Conservation (phyloP, 1,284 basidiomycete genomes). For the Ustilago shanxiensis region DNA sequence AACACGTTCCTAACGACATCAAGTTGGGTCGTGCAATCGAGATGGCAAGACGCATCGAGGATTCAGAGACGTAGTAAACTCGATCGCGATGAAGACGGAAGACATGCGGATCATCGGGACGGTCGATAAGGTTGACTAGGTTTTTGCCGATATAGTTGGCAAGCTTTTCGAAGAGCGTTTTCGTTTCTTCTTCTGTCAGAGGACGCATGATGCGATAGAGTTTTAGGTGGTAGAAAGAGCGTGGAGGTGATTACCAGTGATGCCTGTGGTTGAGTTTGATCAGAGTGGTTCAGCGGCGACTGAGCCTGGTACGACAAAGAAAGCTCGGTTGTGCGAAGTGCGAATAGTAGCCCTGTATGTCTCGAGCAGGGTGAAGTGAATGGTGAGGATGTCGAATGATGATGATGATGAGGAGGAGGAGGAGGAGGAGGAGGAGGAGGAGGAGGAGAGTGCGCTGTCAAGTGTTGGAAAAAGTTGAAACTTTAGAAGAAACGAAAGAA, state of each 20-base stretch:
- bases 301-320: too few species aligned
- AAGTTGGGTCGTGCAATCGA: constrained; percentile 93
- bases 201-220: constrained; percentile 60
- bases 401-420: constrained; percentile 71
- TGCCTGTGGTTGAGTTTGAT: too few species aligned
- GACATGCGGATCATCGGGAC: constrained; percentile 65
- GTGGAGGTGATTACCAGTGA: too few species aligned
- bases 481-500: constrained; percentile 13
- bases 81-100: constrained; percentile 70
- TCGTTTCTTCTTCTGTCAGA: constrained; percentile 70
- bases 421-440: constrained; percentile 71
- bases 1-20: constrained; percentile 92
- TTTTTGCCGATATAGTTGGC: constrained; percentile 94
- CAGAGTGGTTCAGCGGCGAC: too few species aligned
- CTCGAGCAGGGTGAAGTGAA: constrained; percentile 3
- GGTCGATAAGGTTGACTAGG: constrained; percentile 76
- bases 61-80: constrained; percentile 67
- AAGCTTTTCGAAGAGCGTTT: constrained; percentile 85
- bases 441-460: constrained; percentile 7
- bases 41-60: constrained; percentile 86
- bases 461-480: constrained; percentile 4
- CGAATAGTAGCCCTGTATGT: neutral
- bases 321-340: too few species aligned
- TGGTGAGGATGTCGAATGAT: constrained; percentile 43
- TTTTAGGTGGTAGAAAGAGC: too few species aligned